phyloP scores from a whole-genome alignment of 805 yeast genomes.

The Lipomyces oligophaga region DNA sequence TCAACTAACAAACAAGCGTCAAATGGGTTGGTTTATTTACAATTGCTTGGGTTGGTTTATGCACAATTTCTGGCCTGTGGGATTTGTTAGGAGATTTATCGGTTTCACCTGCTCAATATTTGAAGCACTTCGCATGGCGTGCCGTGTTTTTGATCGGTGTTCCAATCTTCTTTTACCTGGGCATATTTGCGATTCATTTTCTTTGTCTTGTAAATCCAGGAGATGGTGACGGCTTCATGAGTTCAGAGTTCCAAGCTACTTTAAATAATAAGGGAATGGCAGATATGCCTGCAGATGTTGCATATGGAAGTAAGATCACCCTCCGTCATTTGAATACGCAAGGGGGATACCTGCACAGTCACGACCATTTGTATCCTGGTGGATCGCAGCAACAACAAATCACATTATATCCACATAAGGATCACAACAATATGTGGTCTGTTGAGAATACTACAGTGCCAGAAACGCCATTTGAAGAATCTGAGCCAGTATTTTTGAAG shows the following conservation, averaged over 20 bases:
- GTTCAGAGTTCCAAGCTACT: conserved; percentile 64
- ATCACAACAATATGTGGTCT: conserved; percentile 72
- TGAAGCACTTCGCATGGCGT: conserved; percentile 44
- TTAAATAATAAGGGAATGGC: conserved; percentile 45
- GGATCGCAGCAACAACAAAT: conserved; percentile 79
- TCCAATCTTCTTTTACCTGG: conserved; percentile 57
- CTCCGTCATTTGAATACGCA: conserved; percentile 64
- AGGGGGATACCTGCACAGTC: conserved; percentile 82
- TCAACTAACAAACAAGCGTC: conserved; percentile 43
- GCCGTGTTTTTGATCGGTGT: conserved; percentile 45
- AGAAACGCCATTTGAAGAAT: conserved; percentile 30
- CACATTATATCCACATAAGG: conserved; percentile 59
- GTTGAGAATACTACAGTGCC: conserved; percentile 38
- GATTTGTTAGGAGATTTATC: conserved; percentile 60
- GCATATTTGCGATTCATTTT: conserved; percentile 58
- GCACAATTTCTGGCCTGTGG: conserved; percentile 60
- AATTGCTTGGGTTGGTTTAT: conserved; percentile 55
- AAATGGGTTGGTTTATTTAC: conserved; percentile 73
- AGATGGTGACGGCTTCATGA: conserved; percentile 57
- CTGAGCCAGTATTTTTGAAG: conserved; percentile 46
- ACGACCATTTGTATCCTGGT: conserved; percentile 54
- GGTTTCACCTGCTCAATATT: conserved; percentile 37
- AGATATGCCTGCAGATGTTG: conserved; percentile 60
- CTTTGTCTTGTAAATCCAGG: conserved; percentile 46
- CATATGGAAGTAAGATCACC: conserved; percentile 67